Evolutionary conservation across 176 grass and related monocot species (phyloP), one percentile per base, ranked within the genome.

Genomic region (Pontederia crassipes): DNA sequence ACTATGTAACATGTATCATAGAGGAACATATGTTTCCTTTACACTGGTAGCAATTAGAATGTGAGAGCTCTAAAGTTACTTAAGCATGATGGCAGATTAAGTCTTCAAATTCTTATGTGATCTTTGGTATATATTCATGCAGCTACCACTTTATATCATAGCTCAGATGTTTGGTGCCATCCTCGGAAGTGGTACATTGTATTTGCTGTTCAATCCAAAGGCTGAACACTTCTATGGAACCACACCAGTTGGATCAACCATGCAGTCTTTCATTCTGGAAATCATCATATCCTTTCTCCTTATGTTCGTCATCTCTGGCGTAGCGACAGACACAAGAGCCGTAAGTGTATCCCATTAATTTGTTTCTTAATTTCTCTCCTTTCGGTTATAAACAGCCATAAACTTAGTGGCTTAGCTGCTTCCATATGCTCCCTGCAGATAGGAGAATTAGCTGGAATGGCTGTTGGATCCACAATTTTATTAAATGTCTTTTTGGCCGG

Each of bases 241-340:
- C 0, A 72, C 16, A 0, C 81, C 78, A 0, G 49, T 60, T 68
- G 13, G 46, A 54, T 52, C 54, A 12, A 57, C 65, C 0, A 29
- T 76, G 48, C 78, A 84, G 3, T 79, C 86, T 0, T 81, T 89
- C 46, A 48, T 85, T 10, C 45, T 84, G 0, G 86, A 89, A 78
- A 28, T 89, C 45, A 52, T 81, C 45, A 79, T 59, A 27, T 89
- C 86, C 28, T 76, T 79, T 46, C 60, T 78, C 0, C 62, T 89
- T 45, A 89, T 89, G 81, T 53, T 89, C 57, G 81, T 89, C 67
- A 79, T 89, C 57, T 64, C 81, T 29, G 69, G 35, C 48, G 86
- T 72, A 1, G 17, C 81, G 10, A 61, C 15, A 0, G 68, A 79
- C 59, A 57, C 70, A 1, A 64, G 35, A 58, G 61, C 52, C 4